A percentile compares a stretch with the other conserved stretches of the same genome.
Conservation (phyloP, 2,329 filamentous ascomycete species). For the Penicillium occitanis region DNA sequence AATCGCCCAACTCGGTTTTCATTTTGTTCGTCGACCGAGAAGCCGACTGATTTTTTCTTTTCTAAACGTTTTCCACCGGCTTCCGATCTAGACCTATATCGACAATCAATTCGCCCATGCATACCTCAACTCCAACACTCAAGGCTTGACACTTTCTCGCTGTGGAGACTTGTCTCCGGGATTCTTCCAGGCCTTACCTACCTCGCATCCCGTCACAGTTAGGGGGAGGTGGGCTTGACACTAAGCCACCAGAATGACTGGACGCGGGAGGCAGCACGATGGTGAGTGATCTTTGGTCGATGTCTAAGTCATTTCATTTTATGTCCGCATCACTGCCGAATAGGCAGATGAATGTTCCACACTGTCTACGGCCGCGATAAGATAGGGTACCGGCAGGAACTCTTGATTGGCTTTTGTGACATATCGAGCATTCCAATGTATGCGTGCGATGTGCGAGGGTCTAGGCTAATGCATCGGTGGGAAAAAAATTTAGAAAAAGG, state of each 20-base stretch:
- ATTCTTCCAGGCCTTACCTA: neutral
- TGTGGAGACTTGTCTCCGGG: slow-evolving; percentile 26
- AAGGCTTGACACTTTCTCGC: slow-evolving; percentile 23
- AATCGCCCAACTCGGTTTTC: neutral
- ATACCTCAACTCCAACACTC: slow-evolving; percentile 20
- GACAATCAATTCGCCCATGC: slow-evolving; percentile 15
- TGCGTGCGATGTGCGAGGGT: slow-evolving; percentile 15
- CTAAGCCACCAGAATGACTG: slow-evolving; percentile 30
- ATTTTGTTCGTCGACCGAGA: neutral
- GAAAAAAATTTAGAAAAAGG: slow-evolving; percentile 27
- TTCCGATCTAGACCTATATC: neutral
- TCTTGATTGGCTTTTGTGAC: slow-evolving; percentile 16
- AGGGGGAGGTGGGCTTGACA: slow-evolving; percentile 12
- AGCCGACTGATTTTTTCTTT: neutral
- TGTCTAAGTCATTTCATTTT: neutral
- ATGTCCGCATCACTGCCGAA: neutral
- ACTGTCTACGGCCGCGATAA: slow-evolving; percentile 15
- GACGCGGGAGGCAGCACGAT: slow-evolving; percentile 38
- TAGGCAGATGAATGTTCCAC: slow-evolving; percentile 1
- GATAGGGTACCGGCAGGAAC: slow-evolving; percentile 10
- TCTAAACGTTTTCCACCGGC: neutral
- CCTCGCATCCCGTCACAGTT: slow-evolving; percentile 11
- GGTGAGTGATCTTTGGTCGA: slow-evolving; percentile 34
- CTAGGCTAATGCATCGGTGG: slow-evolving; percentile 14
- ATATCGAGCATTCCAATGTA: slow-evolving; percentile 20